Evolutionary conservation across 2,329 filamentous ascomycete species (phyloP).

Genomic region (Cladosporium cucumerinum): DNA sequence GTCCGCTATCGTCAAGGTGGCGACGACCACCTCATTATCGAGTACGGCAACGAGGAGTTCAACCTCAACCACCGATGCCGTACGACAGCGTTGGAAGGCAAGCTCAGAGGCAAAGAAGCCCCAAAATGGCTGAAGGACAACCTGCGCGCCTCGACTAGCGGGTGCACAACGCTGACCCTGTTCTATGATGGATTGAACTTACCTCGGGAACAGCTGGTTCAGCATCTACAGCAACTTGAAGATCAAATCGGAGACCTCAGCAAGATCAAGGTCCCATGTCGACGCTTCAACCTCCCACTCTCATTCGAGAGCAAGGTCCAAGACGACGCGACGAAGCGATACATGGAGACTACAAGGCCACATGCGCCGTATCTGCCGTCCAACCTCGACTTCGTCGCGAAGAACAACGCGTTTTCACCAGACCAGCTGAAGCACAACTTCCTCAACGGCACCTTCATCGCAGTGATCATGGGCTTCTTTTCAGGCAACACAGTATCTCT

Average conservation of each 20-base stretch:
- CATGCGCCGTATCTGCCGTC: slow-evolving; percentile 62
- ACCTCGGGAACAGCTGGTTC: slow-evolving; percentile 36
- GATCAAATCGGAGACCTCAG: slow-evolving; percentile 42
- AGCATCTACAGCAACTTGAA: slow-evolving; percentile 40
- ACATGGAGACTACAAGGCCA: slow-evolving; percentile 59
- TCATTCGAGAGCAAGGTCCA: slow-evolving; percentile 44
- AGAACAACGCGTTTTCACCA: slow-evolving; percentile 52
- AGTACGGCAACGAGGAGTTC: slow-evolving; percentile 56
- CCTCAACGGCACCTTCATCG: slow-evolving; percentile 50
- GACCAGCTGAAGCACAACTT: slow-evolving; percentile 52
- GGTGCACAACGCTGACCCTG: slow-evolving; percentile 44
- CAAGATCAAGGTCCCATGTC: slow-evolving; percentile 41
- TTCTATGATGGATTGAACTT: slow-evolving; percentile 42
- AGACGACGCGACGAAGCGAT: slow-evolving; percentile 55
- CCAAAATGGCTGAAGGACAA: slow-evolving; percentile 38
- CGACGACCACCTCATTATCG: slow-evolving; percentile 54
- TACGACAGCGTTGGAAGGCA: slow-evolving; percentile 52
- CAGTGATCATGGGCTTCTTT: slow-evolving; percentile 55
- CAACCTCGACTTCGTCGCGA: slow-evolving; percentile 57
- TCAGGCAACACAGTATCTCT: slow-evolving; percentile 52
- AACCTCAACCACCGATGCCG: slow-evolving; percentile 57
- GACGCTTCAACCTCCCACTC: slow-evolving; percentile 43
- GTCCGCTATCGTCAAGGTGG: slow-evolving; percentile 38
- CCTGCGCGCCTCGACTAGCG: slow-evolving; percentile 52
- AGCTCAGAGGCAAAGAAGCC: slow-evolving; percentile 42